A percentile compares a stretch with the other conserved stretches of the same genome.
Evolutionary conservation across 352 stramenopile species (phyloP).

Genomic region (Phytophthora pseudosyringae): DNA sequence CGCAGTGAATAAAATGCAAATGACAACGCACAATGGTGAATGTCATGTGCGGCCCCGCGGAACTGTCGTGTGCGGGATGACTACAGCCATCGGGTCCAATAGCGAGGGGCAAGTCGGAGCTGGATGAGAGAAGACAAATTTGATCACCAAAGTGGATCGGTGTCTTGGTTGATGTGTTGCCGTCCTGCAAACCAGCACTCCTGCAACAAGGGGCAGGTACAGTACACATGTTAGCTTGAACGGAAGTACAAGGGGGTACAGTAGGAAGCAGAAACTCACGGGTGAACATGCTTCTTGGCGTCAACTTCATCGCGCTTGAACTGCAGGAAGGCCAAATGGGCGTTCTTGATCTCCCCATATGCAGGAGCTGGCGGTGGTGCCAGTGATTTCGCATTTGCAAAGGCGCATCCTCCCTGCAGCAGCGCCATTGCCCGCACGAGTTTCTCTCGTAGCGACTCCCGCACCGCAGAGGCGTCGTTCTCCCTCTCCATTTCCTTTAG

Average conservation of each 20-base stretch:
- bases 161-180: slow-evolving; percentile 55
- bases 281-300: slow-evolving; percentile 22
- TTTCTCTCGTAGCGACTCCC: slow-evolving; percentile 30
- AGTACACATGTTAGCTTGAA: not conserved
- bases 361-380: not conserved
- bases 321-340: slow-evolving; percentile 67
- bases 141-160: slow-evolving; percentile 68
- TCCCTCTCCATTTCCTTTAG: slow-evolving; percentile 19
- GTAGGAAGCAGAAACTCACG: slow-evolving; percentile 16
- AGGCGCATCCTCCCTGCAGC: slow-evolving; percentile 38
- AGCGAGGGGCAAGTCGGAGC: slow-evolving; percentile 52
- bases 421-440: slow-evolving; percentile 36
- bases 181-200: slow-evolving; percentile 38
- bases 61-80: slow-evolving; percentile 18
- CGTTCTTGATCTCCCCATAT: slow-evolving; percentile 52
- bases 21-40: slow-evolving; percentile 57
- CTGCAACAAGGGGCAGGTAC: slow-evolving; percentile 10
- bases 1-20: not conserved
- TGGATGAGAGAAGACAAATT: slow-evolving; percentile 61
- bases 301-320: slow-evolving; percentile 39
- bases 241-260: not conserved
- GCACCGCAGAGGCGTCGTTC: not conserved
- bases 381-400: slow-evolving; percentile 30
- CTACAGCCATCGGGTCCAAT: slow-evolving; percentile 55
- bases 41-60: slow-evolving; percentile 59